Evolutionary conservation across 805 yeast genomes (phyloP).

Genomic region (Candida pseudoglaebosa): DNA sequence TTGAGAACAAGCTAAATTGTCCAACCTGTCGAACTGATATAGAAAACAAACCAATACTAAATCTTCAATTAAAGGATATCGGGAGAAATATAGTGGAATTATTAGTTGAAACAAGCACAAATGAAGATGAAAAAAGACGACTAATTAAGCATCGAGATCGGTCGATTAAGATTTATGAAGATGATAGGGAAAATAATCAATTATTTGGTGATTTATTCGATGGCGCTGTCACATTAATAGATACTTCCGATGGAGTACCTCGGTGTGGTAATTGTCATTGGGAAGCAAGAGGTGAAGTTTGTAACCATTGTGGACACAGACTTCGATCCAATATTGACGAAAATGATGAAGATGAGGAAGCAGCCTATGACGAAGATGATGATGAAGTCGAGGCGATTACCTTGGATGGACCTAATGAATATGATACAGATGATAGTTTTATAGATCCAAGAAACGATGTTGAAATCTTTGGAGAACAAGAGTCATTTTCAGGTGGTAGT

Average conservation of each 20-base stretch:
- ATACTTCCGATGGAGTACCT: constrained; percentile 66
- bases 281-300: constrained; percentile 68
- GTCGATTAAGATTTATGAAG: constrained; percentile 31
- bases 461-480: constrained; percentile 19
- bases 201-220: constrained; percentile 51
- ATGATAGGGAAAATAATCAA: constrained; percentile 32
- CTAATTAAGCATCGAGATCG: constrained; percentile 23
- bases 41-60: constrained; percentile 48
- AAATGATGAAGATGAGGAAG: constrained; percentile 37
- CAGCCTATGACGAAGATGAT: constrained; percentile 29
- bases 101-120: constrained; percentile 30
- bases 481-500: constrained; percentile 12
- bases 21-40: constrained; percentile 61
- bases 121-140: constrained; percentile 18
- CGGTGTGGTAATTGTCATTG: constrained; percentile 76
- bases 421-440: constrained; percentile 32
- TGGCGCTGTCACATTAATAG: constrained; percentile 51
- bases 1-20: constrained; percentile 53
- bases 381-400: constrained; percentile 19
- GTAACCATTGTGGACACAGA: constrained; percentile 63
- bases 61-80: constrained; percentile 48
- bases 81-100: constrained; percentile 34
- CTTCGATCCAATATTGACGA: constrained; percentile 36
- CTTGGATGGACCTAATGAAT: constrained; percentile 13
- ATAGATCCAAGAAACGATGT: constrained; percentile 21